Base-by-base conservation (phyloP, 2,329 filamentous ascomycete species). In the Triangularia verruculosa region DNA sequence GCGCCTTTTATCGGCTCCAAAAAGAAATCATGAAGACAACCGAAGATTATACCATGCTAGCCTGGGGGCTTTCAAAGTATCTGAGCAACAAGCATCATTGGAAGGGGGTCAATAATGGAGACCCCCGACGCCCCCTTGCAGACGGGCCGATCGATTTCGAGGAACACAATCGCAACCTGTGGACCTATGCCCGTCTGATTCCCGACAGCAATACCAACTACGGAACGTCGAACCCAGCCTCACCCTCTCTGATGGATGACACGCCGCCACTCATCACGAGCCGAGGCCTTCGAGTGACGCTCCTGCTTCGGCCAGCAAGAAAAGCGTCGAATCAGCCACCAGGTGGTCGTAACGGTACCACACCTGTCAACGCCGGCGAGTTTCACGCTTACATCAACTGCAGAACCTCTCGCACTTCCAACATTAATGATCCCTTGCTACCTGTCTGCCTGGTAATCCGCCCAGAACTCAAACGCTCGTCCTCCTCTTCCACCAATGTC, bases 381-480 rank as follows among this genome's bases (percentile, higher is more conserved):
- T 32, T 66, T 9, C 63, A 66, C 27, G 66, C 66, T 15, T 68
- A 68, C 59, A 66, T 68, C 61, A 68, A 68, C 57, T 66, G 64
- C 63, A 65, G 61, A 17, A 66, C 66, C 3, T 39, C 47, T 4
- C 58, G 59, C 15, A 54, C 52, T 9, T 17, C 56, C 17, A n/a
- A 51, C 7, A 24, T 52, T 15, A 52, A 52, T 4, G 17, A n/a
- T 6, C 30, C 62, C 3, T 55, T 57, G 1, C 59, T 57, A 9
- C 66, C 66, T 11, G 66, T 68, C 1, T 68, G 66, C 22, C 62
- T 68, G 5, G 61, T 68, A 2, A 61, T 68, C 4, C 64, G 61
- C n/a, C 39, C 39, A 20, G 39, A 47, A 17, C 39, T 47, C n/a
- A 47, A 47, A 20, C 63, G 57, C 1, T 60, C 24, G 17, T 20